Evolutionary conservation across 2,329 filamentous ascomycete genomes (phyloP), one percentile per base, ranked within the genome.

Genomic region (Cytospora chrysosperma): DNA sequence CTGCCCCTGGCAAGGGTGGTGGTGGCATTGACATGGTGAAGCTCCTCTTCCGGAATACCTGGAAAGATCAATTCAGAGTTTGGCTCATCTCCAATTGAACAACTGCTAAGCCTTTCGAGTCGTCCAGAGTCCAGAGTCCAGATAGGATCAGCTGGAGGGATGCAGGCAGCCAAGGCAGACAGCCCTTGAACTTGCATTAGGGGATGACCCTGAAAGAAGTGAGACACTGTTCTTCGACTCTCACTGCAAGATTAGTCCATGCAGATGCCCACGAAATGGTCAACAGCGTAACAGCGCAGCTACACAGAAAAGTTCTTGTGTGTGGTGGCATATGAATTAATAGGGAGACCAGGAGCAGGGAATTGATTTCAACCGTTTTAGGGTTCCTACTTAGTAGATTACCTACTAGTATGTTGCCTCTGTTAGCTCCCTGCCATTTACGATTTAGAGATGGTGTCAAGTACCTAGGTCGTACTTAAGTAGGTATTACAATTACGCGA

Each of bases 1-100:
- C 55, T 26, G 43, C 56, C 47, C 12, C 55, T 26, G 40, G 59
- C 10, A 59, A 40, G 24, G 27, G 43, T 24, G 65, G 62, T 52
- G 65, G 58, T 59, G 62, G 58, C 62, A 64, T 64, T 34, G 65
- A 65, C 65, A 66, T 66, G 56, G 24, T 60, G 54, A 32, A 53
- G 30, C 15, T 52, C 34, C 34, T 21, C 19, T 30, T 15, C 49
- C 15, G 30, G 40, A 43, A 43, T n/a, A 19, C 17, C 40, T n/a
- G n/a, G 6, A 5, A 21, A 21, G 40, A 13, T 13, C n/a, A 24
- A 47, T 24, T 17, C 17, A 19, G 17, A 40, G 37, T 40, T 17
- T 40, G 17, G 37, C 4, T 40, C 37, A 40, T 40, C 17, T 9
- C 19, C 37, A 40, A 19, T 7, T n/a, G 37, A 40, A 40, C 17